phyloP scores from a whole-genome alignment of 1,284 basidiomycete genomes.

The Fomitiporia mediterranea region DNA sequence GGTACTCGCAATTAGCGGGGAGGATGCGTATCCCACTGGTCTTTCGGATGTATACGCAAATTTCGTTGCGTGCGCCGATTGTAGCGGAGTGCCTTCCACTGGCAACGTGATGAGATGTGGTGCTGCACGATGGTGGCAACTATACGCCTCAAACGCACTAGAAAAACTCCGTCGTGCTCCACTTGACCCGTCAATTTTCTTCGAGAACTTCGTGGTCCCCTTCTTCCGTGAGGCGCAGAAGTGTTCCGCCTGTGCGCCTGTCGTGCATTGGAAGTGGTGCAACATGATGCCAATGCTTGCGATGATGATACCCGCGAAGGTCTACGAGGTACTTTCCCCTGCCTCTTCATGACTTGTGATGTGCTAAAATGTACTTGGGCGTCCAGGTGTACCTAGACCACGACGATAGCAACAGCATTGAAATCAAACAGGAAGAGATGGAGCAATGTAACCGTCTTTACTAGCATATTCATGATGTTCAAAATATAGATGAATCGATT shows the following conservation, averaged over 20 bases:
- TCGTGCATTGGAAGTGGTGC: conserved; percentile 10
- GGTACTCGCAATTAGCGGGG: background rate
- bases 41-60: conserved; percentile 3
- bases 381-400: background rate
- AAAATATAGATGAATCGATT: no score
- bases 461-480: no score
- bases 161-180: background rate
- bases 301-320: background rate
- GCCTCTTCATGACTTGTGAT: no score
- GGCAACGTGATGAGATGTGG: background rate
- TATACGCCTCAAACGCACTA: background rate
- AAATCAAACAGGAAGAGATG: no score
- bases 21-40: background rate
- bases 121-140: conserved; percentile 7
- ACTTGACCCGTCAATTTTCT: background rate
- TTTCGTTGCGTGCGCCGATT: conserved; percentile 1
- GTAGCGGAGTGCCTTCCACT: background rate
- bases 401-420: no score
- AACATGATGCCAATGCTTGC: conserved; percentile 3
- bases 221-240: conserved; percentile 4
- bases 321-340: background rate
- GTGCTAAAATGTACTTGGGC: no score
- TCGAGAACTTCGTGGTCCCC: background rate
- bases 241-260: background rate
- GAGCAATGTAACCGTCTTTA: no score